Evolutionary conservation across 1,139 yeast species (phyloP).

Genomic region (Debaryomyces udenii): DNA sequence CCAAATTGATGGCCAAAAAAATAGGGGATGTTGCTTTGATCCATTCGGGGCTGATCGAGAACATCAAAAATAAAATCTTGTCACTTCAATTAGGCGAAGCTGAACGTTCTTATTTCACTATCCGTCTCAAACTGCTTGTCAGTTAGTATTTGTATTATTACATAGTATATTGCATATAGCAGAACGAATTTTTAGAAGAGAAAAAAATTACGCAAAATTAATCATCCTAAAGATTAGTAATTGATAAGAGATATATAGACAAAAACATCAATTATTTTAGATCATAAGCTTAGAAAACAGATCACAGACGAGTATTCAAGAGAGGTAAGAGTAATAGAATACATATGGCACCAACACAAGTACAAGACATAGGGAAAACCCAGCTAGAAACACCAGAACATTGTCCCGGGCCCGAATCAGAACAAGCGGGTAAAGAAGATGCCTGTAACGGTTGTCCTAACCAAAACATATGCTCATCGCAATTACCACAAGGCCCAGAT

Average conservation of each 20-base stretch:
- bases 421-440: slow-evolving; percentile 88
- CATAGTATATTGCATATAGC: slow-evolving; percentile 9
- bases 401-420: slow-evolving; percentile 98
- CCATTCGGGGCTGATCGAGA: slow-evolving; percentile 16
- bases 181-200: neutral
- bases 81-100: slow-evolving; percentile 51
- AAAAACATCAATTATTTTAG: neutral
- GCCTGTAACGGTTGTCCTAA: slow-evolving; percentile 97
- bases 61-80: slow-evolving; percentile 29
- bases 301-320: no score
- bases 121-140: slow-evolving; percentile 14
- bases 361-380: slow-evolving; percentile 18
- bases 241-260: neutral
- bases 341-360: slow-evolving; percentile 28
- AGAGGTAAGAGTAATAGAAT: no score
- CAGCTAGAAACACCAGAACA: slow-evolving; percentile 73
- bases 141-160: slow-evolving; percentile 3
- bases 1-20: slow-evolving; percentile 52
- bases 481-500: slow-evolving; percentile 90
- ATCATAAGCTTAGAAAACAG: neutral
- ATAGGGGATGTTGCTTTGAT: slow-evolving; percentile 46
- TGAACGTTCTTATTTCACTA: slow-evolving; percentile 43
- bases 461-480: slow-evolving; percentile 82
- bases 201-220: slow-evolving; percentile 4
- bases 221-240: neutral